phyloP scores from a whole-genome alignment of 2,329 filamentous ascomycete species.

The Ilyonectria destructans region DNA sequence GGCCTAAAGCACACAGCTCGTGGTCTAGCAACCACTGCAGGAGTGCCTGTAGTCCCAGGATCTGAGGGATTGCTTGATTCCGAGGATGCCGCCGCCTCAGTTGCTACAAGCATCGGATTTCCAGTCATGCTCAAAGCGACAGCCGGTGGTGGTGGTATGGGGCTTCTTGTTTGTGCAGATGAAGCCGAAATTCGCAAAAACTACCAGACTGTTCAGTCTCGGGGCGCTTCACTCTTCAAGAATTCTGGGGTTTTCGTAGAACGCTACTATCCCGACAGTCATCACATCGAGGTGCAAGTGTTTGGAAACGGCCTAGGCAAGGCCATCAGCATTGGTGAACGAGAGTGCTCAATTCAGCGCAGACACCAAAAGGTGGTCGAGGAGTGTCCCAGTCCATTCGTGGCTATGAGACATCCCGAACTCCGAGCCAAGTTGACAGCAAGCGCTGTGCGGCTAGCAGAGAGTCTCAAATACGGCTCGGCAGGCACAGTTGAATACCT shows the following conservation, averaged over 20 bases:
- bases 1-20: constrained; percentile 69
- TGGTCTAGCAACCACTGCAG: constrained; percentile 66
- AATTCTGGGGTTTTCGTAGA: constrained; percentile 76
- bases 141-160: constrained; percentile 77
- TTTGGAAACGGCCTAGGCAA: constrained; percentile 73
- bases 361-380: constrained; percentile 81
- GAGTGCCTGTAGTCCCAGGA: constrained; percentile 59
- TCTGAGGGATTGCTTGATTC: constrained; percentile 40
- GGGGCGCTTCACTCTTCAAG: constrained; percentile 73
- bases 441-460: constrained; percentile 30
- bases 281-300: constrained; percentile 79
- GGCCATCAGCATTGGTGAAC: constrained; percentile 66
- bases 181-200: constrained; percentile 67
- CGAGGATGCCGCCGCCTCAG: constrained; percentile 69
- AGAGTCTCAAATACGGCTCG: constrained; percentile 50
- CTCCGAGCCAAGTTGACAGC: constrained; percentile 51
- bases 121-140: constrained; percentile 73
- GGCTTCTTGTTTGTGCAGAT: constrained; percentile 69
- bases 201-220: constrained; percentile 69
- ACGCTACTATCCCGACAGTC: constrained; percentile 72
- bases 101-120: constrained; percentile 54
- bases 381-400: constrained; percentile 77
- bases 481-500: constrained; percentile 69
- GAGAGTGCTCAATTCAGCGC: constrained; percentile 79
- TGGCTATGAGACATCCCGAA: constrained; percentile 52